A percentile compares a stretch with the other conserved stretches of the same genome.
Evolutionary conservation across 768 basidiomycete species (phyloP).

Genomic region (Serendipita indica): DNA sequence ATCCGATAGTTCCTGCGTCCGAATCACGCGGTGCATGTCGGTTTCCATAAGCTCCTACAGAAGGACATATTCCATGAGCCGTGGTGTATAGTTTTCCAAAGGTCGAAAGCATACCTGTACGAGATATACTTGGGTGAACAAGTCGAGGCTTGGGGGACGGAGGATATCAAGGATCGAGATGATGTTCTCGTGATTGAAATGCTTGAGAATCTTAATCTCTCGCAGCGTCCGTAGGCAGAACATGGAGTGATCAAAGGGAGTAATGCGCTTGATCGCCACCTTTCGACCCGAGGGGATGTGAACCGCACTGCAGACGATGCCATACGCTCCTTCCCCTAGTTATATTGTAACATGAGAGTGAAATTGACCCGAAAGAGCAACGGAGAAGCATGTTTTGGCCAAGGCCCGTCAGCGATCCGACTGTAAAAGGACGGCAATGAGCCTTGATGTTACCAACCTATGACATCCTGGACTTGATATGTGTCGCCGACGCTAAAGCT

Average conservation of each 20-base stretch:
- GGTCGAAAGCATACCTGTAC: constrained; percentile 44
- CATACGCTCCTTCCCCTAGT: constrained; percentile 92
- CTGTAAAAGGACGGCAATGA: background rate
- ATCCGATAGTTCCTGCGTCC: constrained; percentile 85
- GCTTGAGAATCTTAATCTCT: constrained; percentile 85
- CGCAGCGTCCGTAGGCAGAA: constrained; percentile 72
- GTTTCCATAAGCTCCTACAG: constrained; percentile 60
- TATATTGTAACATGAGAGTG: constrained; percentile 47
- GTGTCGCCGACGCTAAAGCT: constrained; percentile 36
- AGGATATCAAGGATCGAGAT: constrained; percentile 93
- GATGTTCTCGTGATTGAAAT: constrained; percentile 78
- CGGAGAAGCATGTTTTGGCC: background rate
- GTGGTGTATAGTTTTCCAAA: constrained; percentile 7
- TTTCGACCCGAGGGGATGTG: constrained; percentile 64
- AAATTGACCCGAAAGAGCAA: background rate
- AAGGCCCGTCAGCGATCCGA: background rate
- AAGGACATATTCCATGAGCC: constrained; percentile 4
- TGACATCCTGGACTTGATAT: constrained; percentile 17
- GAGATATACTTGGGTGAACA: constrained; percentile 74
- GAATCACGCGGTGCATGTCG: constrained; percentile 90
- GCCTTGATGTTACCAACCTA: constrained; percentile 10
- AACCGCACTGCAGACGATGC: constrained; percentile 56
- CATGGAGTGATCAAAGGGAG: constrained; percentile 90
- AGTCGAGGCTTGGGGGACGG: constrained; percentile 54
- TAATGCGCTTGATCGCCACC: constrained; percentile 93